A percentile compares a stretch with the other conserved stretches of the same genome.
phyloP scores from a whole-genome alignment of 2,329 filamentous ascomycete genomes.

The Elsinoe fawcettii region DNA sequence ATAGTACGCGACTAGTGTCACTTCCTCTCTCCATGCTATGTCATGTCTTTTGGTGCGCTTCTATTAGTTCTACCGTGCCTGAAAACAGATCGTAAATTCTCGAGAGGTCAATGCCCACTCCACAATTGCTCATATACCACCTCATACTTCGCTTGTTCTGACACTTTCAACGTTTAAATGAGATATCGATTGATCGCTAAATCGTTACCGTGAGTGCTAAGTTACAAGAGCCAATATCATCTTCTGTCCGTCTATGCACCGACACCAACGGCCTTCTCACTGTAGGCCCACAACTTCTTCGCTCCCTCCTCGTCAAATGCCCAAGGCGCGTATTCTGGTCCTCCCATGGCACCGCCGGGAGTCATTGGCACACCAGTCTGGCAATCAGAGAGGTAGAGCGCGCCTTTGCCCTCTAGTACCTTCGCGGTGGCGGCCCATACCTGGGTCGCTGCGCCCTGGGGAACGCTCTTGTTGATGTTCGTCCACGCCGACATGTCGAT shows the following conservation, averaged over 20 bases:
- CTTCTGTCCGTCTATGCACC: not conserved
- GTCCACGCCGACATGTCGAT: not conserved
- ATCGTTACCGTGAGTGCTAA: not conserved
- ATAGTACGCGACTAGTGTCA: too few species aligned
- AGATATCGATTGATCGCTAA: too few species aligned
- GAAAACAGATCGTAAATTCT: too few species aligned
- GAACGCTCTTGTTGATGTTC: slow-evolving; percentile 19
- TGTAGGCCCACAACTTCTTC: slow-evolving; percentile 37
- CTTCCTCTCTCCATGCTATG: too few species aligned
- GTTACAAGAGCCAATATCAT: not conserved
- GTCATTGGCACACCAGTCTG: slow-evolving; percentile 28
- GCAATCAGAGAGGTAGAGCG: slow-evolving; percentile 41
- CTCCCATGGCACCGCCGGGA: slow-evolving; percentile 18
- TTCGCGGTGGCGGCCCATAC: slow-evolving; percentile 39
- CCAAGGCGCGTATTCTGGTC: slow-evolving; percentile 28
- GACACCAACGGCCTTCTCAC: slow-evolving; percentile 26
- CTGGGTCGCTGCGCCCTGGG: slow-evolving; percentile 45
- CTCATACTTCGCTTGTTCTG: too few species aligned
- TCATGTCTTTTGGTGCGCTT: too few species aligned
- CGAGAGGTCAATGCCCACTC: too few species aligned
- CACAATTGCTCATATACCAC: too few species aligned
- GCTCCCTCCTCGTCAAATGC: slow-evolving; percentile 36
- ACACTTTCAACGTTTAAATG: too few species aligned
- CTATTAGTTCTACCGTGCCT: too few species aligned
- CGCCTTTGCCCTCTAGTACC: slow-evolving; percentile 40